Conservation (phyloP, 768 basidiomycete species). For the Rhizopogon sp. region DNA sequence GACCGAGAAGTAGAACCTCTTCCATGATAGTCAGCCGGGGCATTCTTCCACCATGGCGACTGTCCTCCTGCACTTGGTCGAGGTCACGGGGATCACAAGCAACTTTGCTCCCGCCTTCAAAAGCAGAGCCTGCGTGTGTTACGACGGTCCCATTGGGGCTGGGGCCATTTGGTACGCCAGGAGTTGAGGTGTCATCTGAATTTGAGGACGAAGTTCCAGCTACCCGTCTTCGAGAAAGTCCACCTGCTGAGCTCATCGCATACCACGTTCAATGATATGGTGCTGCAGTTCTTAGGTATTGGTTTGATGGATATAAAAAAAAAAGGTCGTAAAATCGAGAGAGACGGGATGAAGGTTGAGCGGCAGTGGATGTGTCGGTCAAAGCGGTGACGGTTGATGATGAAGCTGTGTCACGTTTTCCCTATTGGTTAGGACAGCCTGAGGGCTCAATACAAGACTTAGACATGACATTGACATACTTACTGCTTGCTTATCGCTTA, state of each 20-base stretch:
- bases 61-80: conserved; percentile 62
- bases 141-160: conserved; percentile 23
- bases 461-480: too few relatives aligned
- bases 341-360: neutral
- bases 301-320: neutral
- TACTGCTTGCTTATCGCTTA: too few relatives aligned
- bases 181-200: conserved; percentile 32
- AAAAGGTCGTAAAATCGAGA: neutral
- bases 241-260: conserved; percentile 47
- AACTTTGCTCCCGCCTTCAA: conserved; percentile 82
- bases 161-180: conserved; percentile 24
- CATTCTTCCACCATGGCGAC: conserved; percentile 61
- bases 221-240: conserved; percentile 56
- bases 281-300: neutral
- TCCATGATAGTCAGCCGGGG: conserved; percentile 94
- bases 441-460: too few relatives aligned
- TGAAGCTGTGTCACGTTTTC: conserved; percentile 6
- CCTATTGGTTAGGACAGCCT: neutral
- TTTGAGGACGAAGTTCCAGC: conserved; percentile 31
- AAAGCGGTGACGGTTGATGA: neutral
- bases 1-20: conserved; percentile 87
- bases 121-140: conserved; percentile 74
- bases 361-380: conserved; percentile 1
- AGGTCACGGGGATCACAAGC: conserved; percentile 94
- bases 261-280: neutral